phyloP scores from a whole-genome alignment of 352 stramenopile species.

The Globisporangium spinosum region DNA sequence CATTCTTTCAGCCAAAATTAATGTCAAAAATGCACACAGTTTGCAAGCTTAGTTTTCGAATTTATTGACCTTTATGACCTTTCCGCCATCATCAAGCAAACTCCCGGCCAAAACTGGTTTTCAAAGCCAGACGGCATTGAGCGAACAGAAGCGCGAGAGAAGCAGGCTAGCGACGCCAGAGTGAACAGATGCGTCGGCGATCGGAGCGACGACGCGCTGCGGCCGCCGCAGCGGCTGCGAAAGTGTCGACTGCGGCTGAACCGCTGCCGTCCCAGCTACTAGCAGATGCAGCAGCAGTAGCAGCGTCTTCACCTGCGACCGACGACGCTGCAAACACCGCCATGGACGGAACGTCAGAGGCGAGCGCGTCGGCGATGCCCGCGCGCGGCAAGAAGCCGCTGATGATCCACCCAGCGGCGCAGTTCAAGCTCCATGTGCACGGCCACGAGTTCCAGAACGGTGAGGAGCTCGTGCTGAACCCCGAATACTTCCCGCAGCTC shows the following conservation, averaged over 20 bases:
- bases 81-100: neutral
- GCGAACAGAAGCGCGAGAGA: slow-evolving; percentile 27
- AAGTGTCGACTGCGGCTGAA: slow-evolving; percentile 5
- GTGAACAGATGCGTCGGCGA: slow-evolving; percentile 35
- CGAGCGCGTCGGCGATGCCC: neutral
- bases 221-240: slow-evolving; percentile 27
- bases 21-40: neutral
- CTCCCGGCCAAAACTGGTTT: neutral
- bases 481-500: slow-evolving; percentile 74
- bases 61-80: slow-evolving; percentile 1
- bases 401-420: slow-evolving; percentile 39
- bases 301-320: neutral
- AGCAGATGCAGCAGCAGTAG: slow-evolving; percentile 11
- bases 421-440: slow-evolving; percentile 83
- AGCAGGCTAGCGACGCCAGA: slow-evolving; percentile 15
- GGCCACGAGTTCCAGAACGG: slow-evolving; percentile 79
- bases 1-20: neutral
- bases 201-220: slow-evolving; percentile 48
- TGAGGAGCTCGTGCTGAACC: slow-evolving; percentile 80
- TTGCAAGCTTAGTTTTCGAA: neutral
- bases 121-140: slow-evolving; percentile 2
- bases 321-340: neutral
- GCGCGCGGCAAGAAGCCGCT: slow-evolving; percentile 37
- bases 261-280: neutral
- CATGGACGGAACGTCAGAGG: neutral